phyloP scores from a whole-genome alignment of 176 grass and related monocot genomes.

The Eragrostis nindensis region DNA sequence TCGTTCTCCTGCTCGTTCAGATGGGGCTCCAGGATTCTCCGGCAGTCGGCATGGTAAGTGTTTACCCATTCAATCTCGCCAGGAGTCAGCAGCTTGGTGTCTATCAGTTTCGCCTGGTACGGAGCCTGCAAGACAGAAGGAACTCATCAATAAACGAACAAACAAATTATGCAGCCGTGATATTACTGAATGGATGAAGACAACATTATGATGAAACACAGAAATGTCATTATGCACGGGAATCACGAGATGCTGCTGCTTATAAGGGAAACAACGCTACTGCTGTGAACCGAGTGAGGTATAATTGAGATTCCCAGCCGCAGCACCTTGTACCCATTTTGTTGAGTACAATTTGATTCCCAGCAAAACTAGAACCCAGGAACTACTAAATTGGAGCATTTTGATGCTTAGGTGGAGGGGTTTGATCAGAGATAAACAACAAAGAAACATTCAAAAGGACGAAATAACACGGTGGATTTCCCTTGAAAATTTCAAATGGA shows the following conservation, averaged over 20 bases:
- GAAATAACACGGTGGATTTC: neutral
- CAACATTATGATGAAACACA: neutral
- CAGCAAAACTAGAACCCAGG: neutral
- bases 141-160: conserved; percentile 33
- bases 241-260: neutral
- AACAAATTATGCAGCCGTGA: neutral
- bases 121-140: conserved; percentile 59
- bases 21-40: conserved; percentile 56
- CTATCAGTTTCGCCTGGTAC: conserved; percentile 84
- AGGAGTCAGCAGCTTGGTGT: conserved; percentile 57
- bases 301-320: neutral
- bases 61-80: conserved; percentile 92
- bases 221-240: neutral
- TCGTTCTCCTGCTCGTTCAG: conserved; percentile 71
- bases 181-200: neutral
- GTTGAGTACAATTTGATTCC: too few species aligned
- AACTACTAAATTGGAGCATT: neutral
- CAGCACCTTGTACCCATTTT: neutral
- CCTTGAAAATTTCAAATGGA: neutral
- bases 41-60: conserved; percentile 68
- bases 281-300: too few species aligned
- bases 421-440: neutral
- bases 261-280: neutral
- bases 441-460: neutral
- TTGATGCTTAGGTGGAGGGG: neutral